Conservation (phyloP, 768 basidiomycete genomes). For the Mycena rebaudengoi region DNA sequence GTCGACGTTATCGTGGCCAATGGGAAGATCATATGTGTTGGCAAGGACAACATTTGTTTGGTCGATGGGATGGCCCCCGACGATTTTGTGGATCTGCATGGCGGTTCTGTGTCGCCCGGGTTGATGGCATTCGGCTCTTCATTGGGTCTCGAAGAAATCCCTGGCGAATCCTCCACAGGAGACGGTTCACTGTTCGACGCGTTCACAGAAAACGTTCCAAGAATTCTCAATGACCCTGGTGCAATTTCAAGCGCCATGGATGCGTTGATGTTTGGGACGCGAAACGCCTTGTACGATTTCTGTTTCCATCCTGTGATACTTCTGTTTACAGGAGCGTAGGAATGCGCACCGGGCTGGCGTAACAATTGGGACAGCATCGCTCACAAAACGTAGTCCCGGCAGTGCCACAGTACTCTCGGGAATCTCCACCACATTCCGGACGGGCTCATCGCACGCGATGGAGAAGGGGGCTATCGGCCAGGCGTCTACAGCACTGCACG, state of each 20-base stretch:
- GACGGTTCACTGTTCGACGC: slow-evolving; percentile 71
- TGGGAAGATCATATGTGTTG: slow-evolving; percentile 64
- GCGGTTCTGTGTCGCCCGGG: slow-evolving; percentile 75
- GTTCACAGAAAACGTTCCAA: slow-evolving; percentile 49
- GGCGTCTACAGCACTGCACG: slow-evolving; percentile 68
- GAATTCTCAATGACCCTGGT: slow-evolving; percentile 57
- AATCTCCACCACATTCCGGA: slow-evolving; percentile 67
- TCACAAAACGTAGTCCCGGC: slow-evolving; percentile 48
- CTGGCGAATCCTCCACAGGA: slow-evolving; percentile 70
- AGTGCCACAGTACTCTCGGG: slow-evolving; percentile 62
- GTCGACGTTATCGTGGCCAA: slow-evolving; percentile 52
- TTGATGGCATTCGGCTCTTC: slow-evolving; percentile 72
- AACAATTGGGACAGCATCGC: slow-evolving; percentile 62
- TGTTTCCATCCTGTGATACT: slow-evolving; percentile 10
- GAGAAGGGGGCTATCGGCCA: slow-evolving; percentile 68
- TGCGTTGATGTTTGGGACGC: slow-evolving; percentile 74
- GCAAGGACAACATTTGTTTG: slow-evolving; percentile 39
- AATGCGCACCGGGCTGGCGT: slow-evolving; percentile 74
- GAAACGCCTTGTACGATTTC: slow-evolving; percentile 72
- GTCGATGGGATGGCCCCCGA: slow-evolving; percentile 27
- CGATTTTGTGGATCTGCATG: slow-evolving; percentile 65
- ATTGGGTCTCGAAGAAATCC: slow-evolving; percentile 81
- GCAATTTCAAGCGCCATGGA: slow-evolving; percentile 73
- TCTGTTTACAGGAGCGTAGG: slow-evolving; percentile 47
- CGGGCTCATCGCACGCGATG: slow-evolving; percentile 65